phyloP scores from a whole-genome alignment of 2,329 filamentous ascomycete genomes.

The Fusarium circinatum region DNA sequence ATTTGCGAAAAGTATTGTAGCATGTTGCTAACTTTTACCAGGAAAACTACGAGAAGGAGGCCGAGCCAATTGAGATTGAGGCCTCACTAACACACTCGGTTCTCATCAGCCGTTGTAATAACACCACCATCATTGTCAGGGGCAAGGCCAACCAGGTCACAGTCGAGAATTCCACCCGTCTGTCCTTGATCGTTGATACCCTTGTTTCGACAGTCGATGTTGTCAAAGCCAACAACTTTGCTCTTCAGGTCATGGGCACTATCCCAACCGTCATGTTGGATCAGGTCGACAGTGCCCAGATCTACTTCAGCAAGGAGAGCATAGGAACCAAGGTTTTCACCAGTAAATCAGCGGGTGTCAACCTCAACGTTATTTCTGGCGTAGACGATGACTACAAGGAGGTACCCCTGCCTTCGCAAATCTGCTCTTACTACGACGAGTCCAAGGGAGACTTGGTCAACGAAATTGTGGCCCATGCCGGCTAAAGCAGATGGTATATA shows the following conservation, averaged over 20 bases:
- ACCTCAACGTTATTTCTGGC: conserved; percentile 81
- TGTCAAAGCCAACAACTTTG: conserved; percentile 95
- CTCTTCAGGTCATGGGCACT: conserved; percentile 87
- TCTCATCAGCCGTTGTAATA: conserved; percentile 90
- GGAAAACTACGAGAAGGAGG: conserved; percentile 89
- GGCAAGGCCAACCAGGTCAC: conserved; percentile 98
- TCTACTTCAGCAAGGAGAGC: conserved; percentile 88
- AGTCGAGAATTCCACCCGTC: conserved; percentile 86
- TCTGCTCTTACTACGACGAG: conserved; percentile 78
- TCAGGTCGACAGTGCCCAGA: conserved; percentile 87
- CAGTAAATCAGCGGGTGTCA: conserved; percentile 87
- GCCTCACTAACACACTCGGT: conserved; percentile 88
- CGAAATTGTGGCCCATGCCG: conserved; percentile 95
- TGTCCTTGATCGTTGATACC: conserved; percentile 88
- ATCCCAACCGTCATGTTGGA: conserved; percentile 91
- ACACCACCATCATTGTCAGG: conserved; percentile 86
- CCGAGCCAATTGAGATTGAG: conserved; percentile 80
- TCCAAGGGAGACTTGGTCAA: conserved; percentile 80
- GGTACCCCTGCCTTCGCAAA: conserved; percentile 87
- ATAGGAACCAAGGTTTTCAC: conserved; percentile 84
- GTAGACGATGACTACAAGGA: conserved; percentile 86
- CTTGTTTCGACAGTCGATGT: conserved; percentile 93
- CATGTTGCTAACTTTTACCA: conserved; percentile 46
- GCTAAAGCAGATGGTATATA: conserved; percentile 59
- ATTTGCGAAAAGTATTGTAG: neutral